Base-by-base conservation (phyloP, 2,329 filamentous ascomycete species). In the Thielaviopsis musarum region DNA sequence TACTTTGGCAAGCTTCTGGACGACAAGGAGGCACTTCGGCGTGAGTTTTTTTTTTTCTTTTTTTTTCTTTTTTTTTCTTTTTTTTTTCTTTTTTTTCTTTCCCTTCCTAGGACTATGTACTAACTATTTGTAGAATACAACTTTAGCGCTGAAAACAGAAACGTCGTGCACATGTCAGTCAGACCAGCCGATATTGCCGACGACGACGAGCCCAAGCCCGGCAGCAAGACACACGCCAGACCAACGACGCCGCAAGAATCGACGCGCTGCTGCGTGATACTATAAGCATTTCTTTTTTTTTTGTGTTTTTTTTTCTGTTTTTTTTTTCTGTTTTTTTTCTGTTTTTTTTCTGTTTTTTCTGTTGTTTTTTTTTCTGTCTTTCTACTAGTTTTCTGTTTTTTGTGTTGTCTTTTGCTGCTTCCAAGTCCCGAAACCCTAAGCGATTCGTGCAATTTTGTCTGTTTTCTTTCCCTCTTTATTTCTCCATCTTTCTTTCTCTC, bases 141-240 rank as follows among this genome's bases (percentile, higher is more conserved):
- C 62, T 89, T 94, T 67, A 87, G 81, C 67, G 76, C 77, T 30
- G 84, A 89, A 63, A 75, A 78, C 12, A 81, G 87, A 7, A 95
- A 95, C 65, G 87, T 95, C 28, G 83, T 95, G n/a, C 90, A 95
- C 71, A 95, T 95, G 89, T 91, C 87, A 5, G 83, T 95, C 65
- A 87, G 88, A 65, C 90, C 90, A 2, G 85, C 90, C 67, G 88
- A 95, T 67, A 79, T 91, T 62, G 85, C 94, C 64, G 89, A 93
- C 67, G 82, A 85, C 64, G 84, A 87, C 66, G 85, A 88, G 65
- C 83, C 85, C 60, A 85, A 84, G 67, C 79, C 80, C 38, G 77
- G 79, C 61, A 87, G 85, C 69, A 75, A 73, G 66, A 69, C 67
- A 63, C 66, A 71, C 48, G 67, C 72, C 49, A 69, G 72, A n/a